Conservation (phyloP, 1,139 yeast species). For the Saccharomyces hybrid region DNA sequence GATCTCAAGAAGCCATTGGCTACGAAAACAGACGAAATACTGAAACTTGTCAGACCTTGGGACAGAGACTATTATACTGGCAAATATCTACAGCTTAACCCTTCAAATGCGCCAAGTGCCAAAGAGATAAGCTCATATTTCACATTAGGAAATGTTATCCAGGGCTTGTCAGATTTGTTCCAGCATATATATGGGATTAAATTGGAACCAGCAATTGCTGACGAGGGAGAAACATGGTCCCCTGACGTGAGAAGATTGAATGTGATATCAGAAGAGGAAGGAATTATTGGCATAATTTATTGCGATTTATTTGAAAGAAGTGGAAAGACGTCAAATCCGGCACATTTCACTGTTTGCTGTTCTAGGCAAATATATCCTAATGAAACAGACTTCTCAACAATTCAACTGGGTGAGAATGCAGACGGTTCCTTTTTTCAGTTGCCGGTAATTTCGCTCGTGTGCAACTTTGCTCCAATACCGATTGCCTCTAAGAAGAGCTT, state of each 20-base stretch:
- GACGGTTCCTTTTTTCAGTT: slow-evolving; percentile 54
- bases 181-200: slow-evolving; percentile 66
- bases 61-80: slow-evolving; percentile 68
- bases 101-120: neutral
- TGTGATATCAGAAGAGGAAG: slow-evolving; percentile 56
- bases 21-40: slow-evolving; percentile 34
- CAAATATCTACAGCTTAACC: neutral
- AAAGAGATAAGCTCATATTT: slow-evolving; percentile 50
- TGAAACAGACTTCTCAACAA: slow-evolving; percentile 36
- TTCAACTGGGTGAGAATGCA: slow-evolving; percentile 35
- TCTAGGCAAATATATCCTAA: slow-evolving; percentile 64
- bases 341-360: slow-evolving; percentile 96
- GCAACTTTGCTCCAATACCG: slow-evolving; percentile 56
- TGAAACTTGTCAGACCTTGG: slow-evolving; percentile 68
- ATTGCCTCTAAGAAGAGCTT: slow-evolving; percentile 21
- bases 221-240: slow-evolving; percentile 83
- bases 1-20: slow-evolving; percentile 18
- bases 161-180: slow-evolving; percentile 73
- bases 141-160: slow-evolving; percentile 79
- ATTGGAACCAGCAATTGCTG: slow-evolving; percentile 58
- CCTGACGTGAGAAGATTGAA: slow-evolving; percentile 77
- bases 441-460: slow-evolving; percentile 84
- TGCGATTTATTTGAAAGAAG: slow-evolving; percentile 58
- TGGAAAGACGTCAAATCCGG: slow-evolving; percentile 68
- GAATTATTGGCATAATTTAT: slow-evolving; percentile 55